Evolutionary conservation across 1,284 basidiomycete species (phyloP), one percentile per base, ranked within the genome.

Genomic region (Lentinus polychrous): DNA sequence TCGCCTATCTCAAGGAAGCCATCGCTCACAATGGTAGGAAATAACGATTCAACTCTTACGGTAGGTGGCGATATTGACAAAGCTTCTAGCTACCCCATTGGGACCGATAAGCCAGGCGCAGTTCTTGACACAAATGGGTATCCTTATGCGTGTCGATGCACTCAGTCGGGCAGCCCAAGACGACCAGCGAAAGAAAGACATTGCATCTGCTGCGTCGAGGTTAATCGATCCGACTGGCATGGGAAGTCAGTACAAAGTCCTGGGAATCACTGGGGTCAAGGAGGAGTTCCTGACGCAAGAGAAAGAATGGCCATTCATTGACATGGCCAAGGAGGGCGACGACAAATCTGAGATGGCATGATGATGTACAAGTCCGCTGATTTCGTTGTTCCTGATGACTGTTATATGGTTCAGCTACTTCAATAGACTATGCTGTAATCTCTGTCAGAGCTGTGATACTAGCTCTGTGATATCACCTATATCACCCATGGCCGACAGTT

Each of bases 1-100:
- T 99, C 67, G 78, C 83, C 0, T 91, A 91, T 62, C 73, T 99
- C 36, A 77, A 78, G 56, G 91, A 94, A 65, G 84, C 91, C 0
- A 69, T 94, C 51, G 64, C 66, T 0, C 79, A 78, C 48, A 66
- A 78, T 2, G 83, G 87, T 87, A 54, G 23, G 77, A 61, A n/a
- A n/a, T n/a, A n/a, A 27, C 27, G 10, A 27, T 27, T 27, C n/a
- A n/a, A n/a, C n/a, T 27, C 27, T 0, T 24, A 47, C 27, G n/a
- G 43, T 34, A n/a, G 12, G 22, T 32, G 6, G 20, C 38, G 27
- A 3, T 49, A n/a, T 36, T 24, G 32, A 40, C 23, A 35, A 24
- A 12, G 38, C 11, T 27, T 27, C 43, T 49, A 74, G 72, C 69
- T 63, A 62, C 69, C 10, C 61, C 73, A 3, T 60, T 62, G 35